Base-by-base conservation (phyloP, 441 rosid genomes). In the Raphanus hybrid region DNA sequence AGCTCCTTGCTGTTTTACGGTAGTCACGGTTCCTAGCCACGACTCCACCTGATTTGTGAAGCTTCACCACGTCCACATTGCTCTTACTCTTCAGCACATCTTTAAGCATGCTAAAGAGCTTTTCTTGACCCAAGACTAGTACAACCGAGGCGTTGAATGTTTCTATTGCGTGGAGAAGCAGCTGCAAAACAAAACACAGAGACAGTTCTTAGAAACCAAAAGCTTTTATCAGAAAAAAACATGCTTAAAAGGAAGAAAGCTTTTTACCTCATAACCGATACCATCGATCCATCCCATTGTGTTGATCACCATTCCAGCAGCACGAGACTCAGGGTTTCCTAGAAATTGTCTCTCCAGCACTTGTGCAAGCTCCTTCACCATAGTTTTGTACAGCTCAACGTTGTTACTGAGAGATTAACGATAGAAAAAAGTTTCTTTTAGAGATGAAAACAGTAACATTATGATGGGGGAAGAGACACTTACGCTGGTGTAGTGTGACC, bases 271-370 rank as follows among this genome's bases (percentile, higher is more conserved):
- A 66, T 93, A 93, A 69, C 97, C 99, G 23, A 82, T 73, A 73
- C 92, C 97, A 67, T 96, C 97, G 81, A 96, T 91, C 98, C 96
- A 95, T 69, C 98, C 97, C 95, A 93, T 93, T 62, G 99, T 90
- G 86, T 91, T 96, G 71, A 93, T 89, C 84, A 95, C 97, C 95
- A 90, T 89, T 70, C 98, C 97, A 9, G 96, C 85, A 73, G 97
- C 92, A 72, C 84, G 84, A 83, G 92, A 88, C 81, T 91, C 97
- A 72, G 85, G 86, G 84, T 86, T 88, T n/a, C 85, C 88, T 6
- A 80, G 39, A 83, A 87, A 89, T 77, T 90, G 97, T 85, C 79
- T 93, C 85, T 95, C 97, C 77, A 95, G 68, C 69, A 85, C 81
- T 82, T 87, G 88, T 37, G 97, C 83, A 84, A 95, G 97, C 85